Evolutionary conservation across 2,329 filamentous ascomycete species (phyloP), one percentile per base, ranked within the genome.

Genomic region (Pseudogymnoascus sp.): DNA sequence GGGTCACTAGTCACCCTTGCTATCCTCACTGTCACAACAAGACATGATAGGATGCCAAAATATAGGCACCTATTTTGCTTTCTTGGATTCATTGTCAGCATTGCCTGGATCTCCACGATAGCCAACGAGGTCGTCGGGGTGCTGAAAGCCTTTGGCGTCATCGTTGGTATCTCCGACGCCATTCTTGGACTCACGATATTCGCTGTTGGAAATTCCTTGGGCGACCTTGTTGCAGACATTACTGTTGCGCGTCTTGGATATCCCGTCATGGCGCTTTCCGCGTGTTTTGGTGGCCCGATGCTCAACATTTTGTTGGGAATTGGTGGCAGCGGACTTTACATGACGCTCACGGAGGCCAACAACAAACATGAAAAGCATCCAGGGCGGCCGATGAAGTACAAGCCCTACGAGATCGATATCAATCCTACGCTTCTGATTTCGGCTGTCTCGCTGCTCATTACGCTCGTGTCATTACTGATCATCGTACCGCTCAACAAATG

Each of bases 281-380:
- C 95, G 4, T 99, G 95, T 73, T 97, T 99, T 73, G 95, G 95
- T n/a, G 96, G 95, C 0, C 95, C 95, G 0, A 93, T 99, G 91
- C 83, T 99, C 42, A 99, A 99, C 71, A 99, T 99, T 67, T 79
- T 99, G 0, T 83, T 99, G 3, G 95, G 95, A 0, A 93, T 99
- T 62, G 95, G 95, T n/a, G 80, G 97, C 3, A 90, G 89, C 26
- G 95, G 95, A 14, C 83, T 91, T 40, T 96, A 93, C 73, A 95
- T 97, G 83, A 93, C 90, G 64, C 81, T 96, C 14, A 82, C 83
- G 63, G 82, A 85, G 34, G 89, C 88, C 16, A 84, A 88, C 69
- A 80, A 84, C 66, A 80, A 80, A 62, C 85, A 90, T 66, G 76
- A 79, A 29, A 87, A 87, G 68, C 86, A 93, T 70, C 90, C 90